Evolutionary conservation across 2,329 filamentous ascomycete genomes (phyloP), one percentile per base, ranked within the genome.

Genomic region (Fusarium tanahbumbuense): DNA sequence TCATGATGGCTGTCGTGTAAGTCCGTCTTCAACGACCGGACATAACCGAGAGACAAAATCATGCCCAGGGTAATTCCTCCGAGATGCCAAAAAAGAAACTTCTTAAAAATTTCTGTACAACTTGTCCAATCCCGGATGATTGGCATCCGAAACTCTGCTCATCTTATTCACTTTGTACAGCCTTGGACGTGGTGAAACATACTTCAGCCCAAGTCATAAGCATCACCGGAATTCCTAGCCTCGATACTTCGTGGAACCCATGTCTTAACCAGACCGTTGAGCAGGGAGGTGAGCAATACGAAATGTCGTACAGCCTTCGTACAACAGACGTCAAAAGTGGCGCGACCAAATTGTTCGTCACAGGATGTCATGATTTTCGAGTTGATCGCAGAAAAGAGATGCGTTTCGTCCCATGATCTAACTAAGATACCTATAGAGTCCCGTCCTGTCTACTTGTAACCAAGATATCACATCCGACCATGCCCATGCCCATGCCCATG

Each of bases 311-410:
- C 44, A 18, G 37, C 15, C 30, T 67, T 72, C 55, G 68, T 71
- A 72, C 69, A 70, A 72, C 69, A 71, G 68, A 71, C 52, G 68
- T 71, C 68, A 71, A 70, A 67, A 45, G 57, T 67, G 61, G 65
- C 55, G 54, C 53, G 52, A 62, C 48, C 30, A 45, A 23, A 18
- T 48, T 16, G 40, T 60, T 54, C 27, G 15, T 60, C 45, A 47
- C 47, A 41, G 30, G 13, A 37, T 46, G 40, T 49, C 41, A 47
- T 15, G 13, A 47, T 25, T 18, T 37, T 15, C 25, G 37, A 56
- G n/a, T 15, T 34, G 13, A 23, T 40, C 37, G 20, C 27, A 57
- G 41, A 55, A 45, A 60, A 65, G 68, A 71, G 68, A 53, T 58
- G 60, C 41, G 64, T 69, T 71, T 71, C 56, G 46, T 64, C 60